Evolutionary conservation across 2,329 filamentous ascomycete species (phyloP).

Genomic region (Paramyrothecium roridum): DNA sequence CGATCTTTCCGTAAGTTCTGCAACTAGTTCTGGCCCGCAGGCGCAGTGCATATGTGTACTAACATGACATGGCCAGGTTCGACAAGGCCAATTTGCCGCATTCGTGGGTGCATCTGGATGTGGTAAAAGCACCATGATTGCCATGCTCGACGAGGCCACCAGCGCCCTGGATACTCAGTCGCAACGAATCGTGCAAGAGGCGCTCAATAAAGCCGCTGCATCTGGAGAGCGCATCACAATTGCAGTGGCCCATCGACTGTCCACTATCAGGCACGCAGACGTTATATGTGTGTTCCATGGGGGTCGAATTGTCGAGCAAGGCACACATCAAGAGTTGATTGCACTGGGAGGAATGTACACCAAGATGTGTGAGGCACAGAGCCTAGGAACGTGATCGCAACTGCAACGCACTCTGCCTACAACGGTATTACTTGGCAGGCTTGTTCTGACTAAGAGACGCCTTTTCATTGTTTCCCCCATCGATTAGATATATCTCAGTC

Average conservation of each 20-base stretch:
- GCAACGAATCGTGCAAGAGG: conserved; percentile 62
- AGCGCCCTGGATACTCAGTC: conserved; percentile 60
- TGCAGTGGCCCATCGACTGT: conserved; percentile 61
- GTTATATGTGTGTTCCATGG: conserved; percentile 57
- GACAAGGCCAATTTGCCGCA: conserved; percentile 49
- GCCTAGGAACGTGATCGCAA: no score
- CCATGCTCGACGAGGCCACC: conserved; percentile 62
- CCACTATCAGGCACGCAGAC: conserved; percentile 56
- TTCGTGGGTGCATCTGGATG: conserved; percentile 57
- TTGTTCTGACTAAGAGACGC: no score
- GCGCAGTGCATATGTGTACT: no score
- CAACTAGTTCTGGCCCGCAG: no score
- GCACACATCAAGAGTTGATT: conserved; percentile 59
- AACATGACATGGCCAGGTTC: no score
- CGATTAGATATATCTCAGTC: no score
- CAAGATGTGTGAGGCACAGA: no score
- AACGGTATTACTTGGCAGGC: no score
- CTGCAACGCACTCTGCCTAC: no score
- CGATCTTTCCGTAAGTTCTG: conserved; percentile 35
- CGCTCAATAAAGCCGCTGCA: conserved; percentile 48
- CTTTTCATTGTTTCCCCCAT: no score
- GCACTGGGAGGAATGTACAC: conserved; percentile 44
- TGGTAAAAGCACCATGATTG: conserved; percentile 59
- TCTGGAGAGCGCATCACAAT: conserved; percentile 51
- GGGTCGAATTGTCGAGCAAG: conserved; percentile 49